Conservation (phyloP, 345 rosid genomes). For the Salix brachista region DNA sequence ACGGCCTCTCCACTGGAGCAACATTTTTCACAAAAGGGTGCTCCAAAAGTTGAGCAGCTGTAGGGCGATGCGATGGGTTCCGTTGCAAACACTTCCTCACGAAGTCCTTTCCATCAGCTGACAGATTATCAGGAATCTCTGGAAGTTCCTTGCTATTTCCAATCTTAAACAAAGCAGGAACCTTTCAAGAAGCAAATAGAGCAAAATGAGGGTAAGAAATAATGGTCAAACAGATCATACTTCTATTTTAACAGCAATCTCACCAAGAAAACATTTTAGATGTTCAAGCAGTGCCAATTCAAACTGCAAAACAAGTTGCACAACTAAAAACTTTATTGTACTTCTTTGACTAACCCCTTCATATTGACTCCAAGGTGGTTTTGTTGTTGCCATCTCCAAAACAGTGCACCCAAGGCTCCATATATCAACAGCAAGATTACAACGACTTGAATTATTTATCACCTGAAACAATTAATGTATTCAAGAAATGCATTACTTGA, state of each 20-base stretch:
- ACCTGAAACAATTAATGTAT: conserved; percentile 37
- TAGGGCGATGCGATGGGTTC: conserved; percentile 53
- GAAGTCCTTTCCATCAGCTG: conserved; percentile 66
- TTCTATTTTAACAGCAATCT: not conserved
- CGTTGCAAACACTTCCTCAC: conserved; percentile 57
- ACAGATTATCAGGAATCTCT: conserved; percentile 58
- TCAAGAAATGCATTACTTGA: not conserved
- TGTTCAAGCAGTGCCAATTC: not conserved
- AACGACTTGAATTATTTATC: conserved; percentile 55
- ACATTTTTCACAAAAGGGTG: conserved; percentile 57
- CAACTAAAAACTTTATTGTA: not conserved
- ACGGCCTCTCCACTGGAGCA: conserved; percentile 51
- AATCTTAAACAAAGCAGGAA: conserved; percentile 69
- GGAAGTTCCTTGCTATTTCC: conserved; percentile 80
- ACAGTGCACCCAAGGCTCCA: conserved; percentile 91
- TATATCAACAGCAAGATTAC: conserved; percentile 75
- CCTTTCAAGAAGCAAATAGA: conserved; percentile 16
- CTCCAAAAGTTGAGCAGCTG: conserved; percentile 52
- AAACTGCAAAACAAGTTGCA: not conserved
- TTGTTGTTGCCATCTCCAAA: conserved; percentile 79
- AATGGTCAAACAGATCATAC: not conserved
- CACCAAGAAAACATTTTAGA: not conserved
- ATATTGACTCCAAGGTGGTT: conserved; percentile 81
- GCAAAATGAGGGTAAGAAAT: not conserved
- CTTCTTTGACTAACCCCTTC: conserved; percentile 57